Conservation (phyloP, 768 basidiomycete genomes). For the Candolleomyces aberdarensis region DNA sequence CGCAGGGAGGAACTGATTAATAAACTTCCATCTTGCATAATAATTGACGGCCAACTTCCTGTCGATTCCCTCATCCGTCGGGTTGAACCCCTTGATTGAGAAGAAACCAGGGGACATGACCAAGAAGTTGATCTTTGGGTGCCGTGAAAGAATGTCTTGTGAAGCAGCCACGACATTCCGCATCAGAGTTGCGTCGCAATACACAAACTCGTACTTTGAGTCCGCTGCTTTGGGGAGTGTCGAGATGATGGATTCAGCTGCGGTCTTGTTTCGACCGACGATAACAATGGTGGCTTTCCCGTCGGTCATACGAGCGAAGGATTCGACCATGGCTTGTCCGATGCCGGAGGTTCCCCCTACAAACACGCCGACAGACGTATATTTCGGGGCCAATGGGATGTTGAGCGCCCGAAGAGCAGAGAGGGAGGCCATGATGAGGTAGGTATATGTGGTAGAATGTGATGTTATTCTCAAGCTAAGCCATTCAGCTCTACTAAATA, state of each 20-base stretch:
- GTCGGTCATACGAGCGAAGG: constrained; percentile 36
- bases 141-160: constrained; percentile 26
- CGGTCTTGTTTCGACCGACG: constrained; percentile 39
- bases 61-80: constrained; percentile 33
- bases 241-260: constrained; percentile 36
- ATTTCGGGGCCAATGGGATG: background rate
- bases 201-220: constrained; percentile 35
- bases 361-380: constrained; percentile 25
- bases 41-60: constrained; percentile 41
- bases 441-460: too few relatives aligned
- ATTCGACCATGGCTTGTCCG: constrained; percentile 38
- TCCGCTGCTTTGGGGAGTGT: constrained; percentile 28
- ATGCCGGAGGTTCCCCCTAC: constrained; percentile 37
- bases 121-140: constrained; percentile 50
- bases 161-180: constrained; percentile 36
- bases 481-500: too few relatives aligned
- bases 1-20: constrained; percentile 40
- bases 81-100: constrained; percentile 31
- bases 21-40: constrained; percentile 51
- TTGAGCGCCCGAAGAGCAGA: background rate
- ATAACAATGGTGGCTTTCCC: constrained; percentile 45
- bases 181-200: constrained; percentile 45
- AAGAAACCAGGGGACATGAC: constrained; percentile 43
- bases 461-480: too few relatives aligned
- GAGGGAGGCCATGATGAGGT: background rate